Evolutionary conservation across 805 yeast species (phyloP).

Genomic region (Saccharomycopsis capsularis): DNA sequence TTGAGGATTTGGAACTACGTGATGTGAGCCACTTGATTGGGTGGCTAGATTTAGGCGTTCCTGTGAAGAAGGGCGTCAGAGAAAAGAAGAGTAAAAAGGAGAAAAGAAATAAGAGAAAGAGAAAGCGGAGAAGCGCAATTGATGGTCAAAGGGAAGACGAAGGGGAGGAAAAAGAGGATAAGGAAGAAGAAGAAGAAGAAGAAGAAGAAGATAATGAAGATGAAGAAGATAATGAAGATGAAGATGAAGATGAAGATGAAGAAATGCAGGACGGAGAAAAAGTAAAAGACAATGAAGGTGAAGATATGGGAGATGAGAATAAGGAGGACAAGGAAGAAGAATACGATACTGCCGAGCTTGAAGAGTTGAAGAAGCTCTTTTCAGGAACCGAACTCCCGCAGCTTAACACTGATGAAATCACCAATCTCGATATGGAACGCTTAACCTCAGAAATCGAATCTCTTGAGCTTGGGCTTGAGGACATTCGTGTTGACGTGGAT

Average conservation of each 20-base stretch:
- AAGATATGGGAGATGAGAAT: conserved; percentile 6
- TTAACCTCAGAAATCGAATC: conserved; percentile 46
- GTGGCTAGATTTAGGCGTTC: conserved; percentile 35
- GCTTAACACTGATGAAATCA: conserved; percentile 46
- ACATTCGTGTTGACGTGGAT: conserved; percentile 61
- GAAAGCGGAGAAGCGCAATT: conserved; percentile 12
- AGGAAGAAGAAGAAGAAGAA: conserved; percentile 27
- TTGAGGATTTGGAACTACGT: conserved; percentile 41
- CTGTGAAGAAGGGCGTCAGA: conserved; percentile 5
- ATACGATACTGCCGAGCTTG: conserved; percentile 8
- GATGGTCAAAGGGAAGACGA: conserved; percentile 6
- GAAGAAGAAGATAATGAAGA: conserved; percentile 12
- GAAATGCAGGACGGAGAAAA: conserved; percentile 14
- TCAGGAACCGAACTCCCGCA: conserved; percentile 31
- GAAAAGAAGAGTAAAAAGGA: conserved; percentile 1
- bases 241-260: conserved; percentile 9
- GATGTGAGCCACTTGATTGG: conserved; percentile 45
- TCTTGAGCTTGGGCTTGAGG: conserved; percentile 49
- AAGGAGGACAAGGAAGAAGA: conserved; percentile 16
- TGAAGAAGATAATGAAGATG: conserved; percentile 2
- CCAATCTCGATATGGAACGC: conserved; percentile 38
- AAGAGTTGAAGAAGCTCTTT: conserved; percentile 24
- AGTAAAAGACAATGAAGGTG: conserved; percentile 4
- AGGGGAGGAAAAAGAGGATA: conserved; percentile 26
- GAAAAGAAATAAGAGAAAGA: conserved; percentile 4